Evolutionary conservation across 1,139 yeast species (phyloP), one percentile per base, ranked within the genome.

Genomic region (Dujonia santamariae): DNA sequence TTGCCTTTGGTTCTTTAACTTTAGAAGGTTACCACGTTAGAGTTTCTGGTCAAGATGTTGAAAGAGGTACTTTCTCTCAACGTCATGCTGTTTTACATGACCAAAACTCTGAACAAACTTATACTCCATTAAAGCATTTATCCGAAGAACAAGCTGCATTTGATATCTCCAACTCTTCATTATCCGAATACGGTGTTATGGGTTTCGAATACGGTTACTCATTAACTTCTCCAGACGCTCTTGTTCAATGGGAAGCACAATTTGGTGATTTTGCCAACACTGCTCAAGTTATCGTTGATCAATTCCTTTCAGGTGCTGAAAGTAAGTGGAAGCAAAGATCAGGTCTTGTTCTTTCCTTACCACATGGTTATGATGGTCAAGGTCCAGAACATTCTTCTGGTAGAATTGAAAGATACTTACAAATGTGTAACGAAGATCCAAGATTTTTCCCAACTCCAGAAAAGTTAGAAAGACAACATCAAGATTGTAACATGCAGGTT

Each of bases 351-450:
- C 70, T 94, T 51, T 86, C 97, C 4, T 77, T 94, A 63, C 99
- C 99, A 42, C 99, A 94, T 61, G 99, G 99, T 70, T 94, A 90
- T 61, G 99, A 94, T 63, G 99, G 99, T 50, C 98, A 92, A 73
- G 99, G 99, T 54, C 98, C 98, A 48, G 99, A 94, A 71, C 99
- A 94, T 68, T 92, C 98, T 24, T 86, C 96, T 42, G 97, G 96
- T 55, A 84, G 98, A 76, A 70, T 94, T 41, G 99, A 94, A 72
- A 83, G 99, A 72, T 94, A 88, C 71, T 77, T 94, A 63, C 96
- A 86, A 71, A 69, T 94, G 59, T 84, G 96, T 61, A 92, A 90
- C 61, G 99, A 94, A 70, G 98, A 94, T 61, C 90, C 86, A 53
- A 84, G 97, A 68, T 67, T 60, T 53, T 94, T 86, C 95, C 99